These are phyloP conservation scores for Fraxinus latifolia DNA, from an alignment of 305 asterid species.

Conservation along the genomic window DNA sequence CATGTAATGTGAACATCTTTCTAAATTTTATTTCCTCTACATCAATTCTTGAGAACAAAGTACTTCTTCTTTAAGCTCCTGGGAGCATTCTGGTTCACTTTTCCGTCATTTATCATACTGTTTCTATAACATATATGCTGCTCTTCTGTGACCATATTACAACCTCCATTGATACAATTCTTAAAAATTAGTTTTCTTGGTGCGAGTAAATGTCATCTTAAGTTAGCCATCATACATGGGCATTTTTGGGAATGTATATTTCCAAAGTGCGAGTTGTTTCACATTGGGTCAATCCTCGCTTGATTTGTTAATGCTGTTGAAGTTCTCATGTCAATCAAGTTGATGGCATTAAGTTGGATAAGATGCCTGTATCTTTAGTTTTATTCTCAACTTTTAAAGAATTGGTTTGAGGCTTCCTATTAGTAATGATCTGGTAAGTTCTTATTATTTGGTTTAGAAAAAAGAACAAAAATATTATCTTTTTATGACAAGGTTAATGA, in stretches of 20 bases:
- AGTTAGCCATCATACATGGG: neutral
- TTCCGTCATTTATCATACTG: neutral
- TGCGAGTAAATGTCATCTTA: neutral
- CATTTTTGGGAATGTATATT: neutral
- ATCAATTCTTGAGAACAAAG: neutral
- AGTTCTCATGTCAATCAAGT: constrained; percentile 19
- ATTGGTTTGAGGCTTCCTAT: neutral
- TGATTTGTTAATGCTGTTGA: neutral
- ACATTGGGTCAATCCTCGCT: neutral
- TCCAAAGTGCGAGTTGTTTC: neutral
- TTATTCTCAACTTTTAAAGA: neutral
- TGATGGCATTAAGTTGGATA: neutral
- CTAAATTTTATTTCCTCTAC: neutral
- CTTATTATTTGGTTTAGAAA: neutral
- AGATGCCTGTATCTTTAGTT: constrained; percentile 1
- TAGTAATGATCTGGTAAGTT: neutral
- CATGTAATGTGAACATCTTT: neutral
- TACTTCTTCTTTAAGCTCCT: neutral
- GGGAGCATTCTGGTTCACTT: neutral
- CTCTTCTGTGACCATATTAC: neutral
- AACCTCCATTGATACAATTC: neutral
- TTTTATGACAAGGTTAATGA: neutral
- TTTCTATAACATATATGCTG: neutral
- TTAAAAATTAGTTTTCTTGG: neutral
- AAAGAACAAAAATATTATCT: too few species aligned